phyloP scores from a whole-genome alignment of 345 rosid genomes.

The Acer campestre region DNA sequence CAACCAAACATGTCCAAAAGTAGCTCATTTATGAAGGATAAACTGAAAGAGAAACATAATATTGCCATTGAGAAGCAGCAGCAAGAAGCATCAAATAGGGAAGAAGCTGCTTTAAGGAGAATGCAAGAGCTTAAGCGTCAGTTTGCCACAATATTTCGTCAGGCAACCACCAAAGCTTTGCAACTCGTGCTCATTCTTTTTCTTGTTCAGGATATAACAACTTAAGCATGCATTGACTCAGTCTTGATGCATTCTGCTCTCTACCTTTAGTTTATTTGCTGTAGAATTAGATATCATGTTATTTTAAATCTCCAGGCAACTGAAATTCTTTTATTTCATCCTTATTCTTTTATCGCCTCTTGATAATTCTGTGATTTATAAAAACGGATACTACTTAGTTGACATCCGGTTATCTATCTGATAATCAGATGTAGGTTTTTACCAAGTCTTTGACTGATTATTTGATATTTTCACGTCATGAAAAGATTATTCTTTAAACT shows the following conservation, averaged over 20 bases:
- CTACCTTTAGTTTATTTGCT: background rate
- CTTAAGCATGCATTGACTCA: background rate
- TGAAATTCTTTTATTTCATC: background rate
- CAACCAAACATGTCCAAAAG: constrained; percentile 43
- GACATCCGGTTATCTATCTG: background rate
- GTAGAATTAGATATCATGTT: background rate
- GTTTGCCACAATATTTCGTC: constrained; percentile 48
- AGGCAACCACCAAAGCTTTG: constrained; percentile 40
- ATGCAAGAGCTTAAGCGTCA: constrained; percentile 69
- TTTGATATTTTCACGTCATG: background rate
- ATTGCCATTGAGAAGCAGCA: constrained; percentile 42
- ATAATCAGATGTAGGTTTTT: background rate
- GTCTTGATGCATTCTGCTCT: background rate
- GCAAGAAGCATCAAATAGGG: constrained; percentile 36
- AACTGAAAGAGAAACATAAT: constrained; percentile 54
- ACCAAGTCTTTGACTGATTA: background rate
- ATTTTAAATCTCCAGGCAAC: background rate
- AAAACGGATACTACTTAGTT: background rate
- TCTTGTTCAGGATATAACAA: background rate
- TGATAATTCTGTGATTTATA: background rate
- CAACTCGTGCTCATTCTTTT: constrained; percentile 3
- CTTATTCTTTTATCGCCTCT: background rate
- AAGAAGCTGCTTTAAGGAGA: constrained; percentile 42
- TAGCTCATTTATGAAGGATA: constrained; percentile 51
- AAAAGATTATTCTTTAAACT: background rate